Base-by-base conservation (phyloP, 169 alveolate species). In the Toxoplasma gondii region DNA sequence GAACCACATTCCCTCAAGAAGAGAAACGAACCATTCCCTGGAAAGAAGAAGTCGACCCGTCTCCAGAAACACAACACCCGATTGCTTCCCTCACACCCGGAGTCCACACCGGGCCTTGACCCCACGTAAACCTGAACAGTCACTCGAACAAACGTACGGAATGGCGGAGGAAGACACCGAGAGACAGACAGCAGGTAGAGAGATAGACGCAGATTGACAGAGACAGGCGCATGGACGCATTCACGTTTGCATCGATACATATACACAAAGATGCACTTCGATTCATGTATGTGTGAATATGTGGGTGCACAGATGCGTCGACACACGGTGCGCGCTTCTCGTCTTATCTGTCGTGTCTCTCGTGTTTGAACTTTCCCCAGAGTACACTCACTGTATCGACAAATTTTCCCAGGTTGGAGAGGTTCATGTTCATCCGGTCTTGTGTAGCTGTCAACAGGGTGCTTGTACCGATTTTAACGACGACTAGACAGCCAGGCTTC, bases 401-500 rank as follows among this genome's bases (percentile, higher is more conserved):
- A 36, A 96, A 54, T 9, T 92, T 95, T 17, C 96, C 97, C 31
- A 96, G 88, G 69, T 96, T 94, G 54, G 97, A 39, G 43, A 90
- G 93, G 29, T 92, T 74, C 43, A 94, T 93, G 45, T 93, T 82
- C 54, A 94, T 88, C 41, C 92, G 67, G 44, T 94, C 92, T 69
- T 82, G 82, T 78, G 86, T n/a, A 19, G 29, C 39, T 49, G 92
- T 95, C 88, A 96, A 88, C 64, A 96, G 93, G 19, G 97, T 94
- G 45, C 96, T 93, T 1, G 97, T 96, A 16, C 97, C 97, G 92
- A 96, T 96, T 70, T 96, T 96, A 2, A 96, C 58, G 41, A 96
- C 97, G 10, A 96, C 41, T 9, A 82, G 90, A 39, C 84, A 74
- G 16, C 84, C 84, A 2, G 2, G 0, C 12, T 10, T 2, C 84